phyloP scores from a whole-genome alignment of 768 basidiomycete species.

The Lactifluus piperatus region DNA sequence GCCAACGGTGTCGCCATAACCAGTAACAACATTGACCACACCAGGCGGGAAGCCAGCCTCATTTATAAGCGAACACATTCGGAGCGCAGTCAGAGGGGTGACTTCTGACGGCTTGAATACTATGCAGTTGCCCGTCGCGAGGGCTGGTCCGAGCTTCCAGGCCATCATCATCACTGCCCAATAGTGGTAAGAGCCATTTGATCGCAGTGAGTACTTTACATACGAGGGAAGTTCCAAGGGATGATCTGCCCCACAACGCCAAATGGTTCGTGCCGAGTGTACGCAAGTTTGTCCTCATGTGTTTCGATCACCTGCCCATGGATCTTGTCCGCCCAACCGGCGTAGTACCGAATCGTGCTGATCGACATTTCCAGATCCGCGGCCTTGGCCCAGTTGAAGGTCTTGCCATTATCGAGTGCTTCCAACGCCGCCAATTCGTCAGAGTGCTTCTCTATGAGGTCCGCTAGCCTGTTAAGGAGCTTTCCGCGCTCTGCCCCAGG shows the following conservation, averaged over 20 bases:
- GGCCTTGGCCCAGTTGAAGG: constrained; percentile 38
- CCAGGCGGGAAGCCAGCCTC: constrained; percentile 59
- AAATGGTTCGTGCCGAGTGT: constrained; percentile 57
- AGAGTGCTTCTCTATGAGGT: constrained; percentile 49
- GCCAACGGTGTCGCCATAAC: constrained; percentile 47
- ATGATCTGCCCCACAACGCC: constrained; percentile 52
- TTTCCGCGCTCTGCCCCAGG: constrained; percentile 44
- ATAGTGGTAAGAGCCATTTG: background rate
- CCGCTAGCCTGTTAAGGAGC: constrained; percentile 54
- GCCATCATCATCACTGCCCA: constrained; percentile 41
- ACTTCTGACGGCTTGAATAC: constrained; percentile 60
- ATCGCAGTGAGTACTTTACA: constrained; percentile 11
- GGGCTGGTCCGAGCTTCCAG: constrained; percentile 59
- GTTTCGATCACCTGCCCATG: constrained; percentile 69
- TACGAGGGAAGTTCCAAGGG: constrained; percentile 58
- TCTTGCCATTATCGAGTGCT: constrained; percentile 60
- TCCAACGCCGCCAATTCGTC: constrained; percentile 70
- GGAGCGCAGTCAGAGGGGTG: constrained; percentile 50
- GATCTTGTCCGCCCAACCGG: constrained; percentile 89
- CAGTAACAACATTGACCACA: constrained; percentile 51
- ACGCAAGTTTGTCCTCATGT: constrained; percentile 39
- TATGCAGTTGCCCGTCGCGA: constrained; percentile 51
- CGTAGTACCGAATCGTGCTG: constrained; percentile 63
- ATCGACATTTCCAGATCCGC: constrained; percentile 43
- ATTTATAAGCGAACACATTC: constrained; percentile 35